Base-by-base conservation (phyloP, 2,329 filamentous ascomycete species). In the Penicillium sp. region DNA sequence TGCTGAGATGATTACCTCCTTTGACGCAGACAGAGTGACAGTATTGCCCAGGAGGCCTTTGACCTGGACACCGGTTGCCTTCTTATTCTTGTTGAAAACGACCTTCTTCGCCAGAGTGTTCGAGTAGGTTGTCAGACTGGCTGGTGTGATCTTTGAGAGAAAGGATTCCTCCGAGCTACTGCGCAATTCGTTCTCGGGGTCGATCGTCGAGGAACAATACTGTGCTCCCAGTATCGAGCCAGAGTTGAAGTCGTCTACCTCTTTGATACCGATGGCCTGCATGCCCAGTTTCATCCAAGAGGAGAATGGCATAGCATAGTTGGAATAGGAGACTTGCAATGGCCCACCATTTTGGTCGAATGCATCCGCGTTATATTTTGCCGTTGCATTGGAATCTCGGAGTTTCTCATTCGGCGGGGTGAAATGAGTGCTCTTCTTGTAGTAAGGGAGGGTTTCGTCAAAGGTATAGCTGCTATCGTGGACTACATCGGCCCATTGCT, bases 1-100 rank as follows among this genome's bases (percentile, higher is more conserved):
- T 1, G 77, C 80, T 0, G 81, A 75, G 8, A 86, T 54, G 34
- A 79, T 75, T 5, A 77, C 75, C 58, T 85, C 83, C 26, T 74
- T 74, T 14, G 72, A 77, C 18, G 82, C 80, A 2, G 71, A 71
- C 53, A 84, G 75, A 29, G 66, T 78, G 7, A 58, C 47, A 0
- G 43, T 51, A 8, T 56, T 61, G 13, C 60, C 60, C 4, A 54
- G 19, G 8, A 16, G 5, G 4, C 55, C 60, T 28, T 62, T 61
- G 13, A 78, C 71, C 21, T 64, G 39, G 1, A 80, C 79, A 5
- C 76, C 76, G 0, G 67, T 75, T 0, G 77, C 79, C 43, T 67
- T 75, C n/a, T 72, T 76, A 1, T 71, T 57, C 8, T 46, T 44
- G 21, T 69, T 53, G 28, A 68, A 83, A 0, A 81, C 21, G 1